Percentiles rank a stretch among this genome's conserved stretches.
Conservation (phyloP, 495 filamentous ascomycete species). For the Usnea hakonensis region DNA sequence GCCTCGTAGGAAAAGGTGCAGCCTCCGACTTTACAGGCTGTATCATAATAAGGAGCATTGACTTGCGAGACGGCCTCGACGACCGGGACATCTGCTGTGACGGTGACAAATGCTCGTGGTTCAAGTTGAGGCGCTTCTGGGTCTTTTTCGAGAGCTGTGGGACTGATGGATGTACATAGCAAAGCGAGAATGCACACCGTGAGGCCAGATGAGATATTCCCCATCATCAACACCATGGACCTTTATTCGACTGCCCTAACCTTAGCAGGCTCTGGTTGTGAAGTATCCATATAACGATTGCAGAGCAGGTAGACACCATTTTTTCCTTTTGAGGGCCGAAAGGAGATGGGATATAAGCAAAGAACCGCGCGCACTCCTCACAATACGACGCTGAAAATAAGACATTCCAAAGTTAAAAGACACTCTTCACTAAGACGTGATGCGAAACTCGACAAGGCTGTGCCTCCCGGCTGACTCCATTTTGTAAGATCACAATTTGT, state of each 20-base stretch:
- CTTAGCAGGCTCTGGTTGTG: background rate
- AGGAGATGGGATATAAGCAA: background rate
- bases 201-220: background rate
- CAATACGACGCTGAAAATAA: background rate
- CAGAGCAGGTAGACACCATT: background rate
- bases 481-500: background rate
- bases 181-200: background rate
- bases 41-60: background rate
- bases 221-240: background rate
- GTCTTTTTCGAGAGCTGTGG: background rate
- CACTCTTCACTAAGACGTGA: background rate
- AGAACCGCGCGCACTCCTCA: background rate
- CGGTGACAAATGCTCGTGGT: background rate
- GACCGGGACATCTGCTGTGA: background rate
- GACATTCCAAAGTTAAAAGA: background rate
- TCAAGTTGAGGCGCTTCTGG: background rate
- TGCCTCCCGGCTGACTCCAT: background rate
- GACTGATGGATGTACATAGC: background rate
- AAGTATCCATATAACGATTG: background rate
- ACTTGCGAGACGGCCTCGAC: background rate
- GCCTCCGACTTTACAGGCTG: background rate
- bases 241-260: background rate
- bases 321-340: background rate
- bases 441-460: background rate
- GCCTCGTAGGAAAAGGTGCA: background rate